Base-by-base conservation (phyloP, 108 stramenopile genomes). In the Fistulifera solaris region DNA sequence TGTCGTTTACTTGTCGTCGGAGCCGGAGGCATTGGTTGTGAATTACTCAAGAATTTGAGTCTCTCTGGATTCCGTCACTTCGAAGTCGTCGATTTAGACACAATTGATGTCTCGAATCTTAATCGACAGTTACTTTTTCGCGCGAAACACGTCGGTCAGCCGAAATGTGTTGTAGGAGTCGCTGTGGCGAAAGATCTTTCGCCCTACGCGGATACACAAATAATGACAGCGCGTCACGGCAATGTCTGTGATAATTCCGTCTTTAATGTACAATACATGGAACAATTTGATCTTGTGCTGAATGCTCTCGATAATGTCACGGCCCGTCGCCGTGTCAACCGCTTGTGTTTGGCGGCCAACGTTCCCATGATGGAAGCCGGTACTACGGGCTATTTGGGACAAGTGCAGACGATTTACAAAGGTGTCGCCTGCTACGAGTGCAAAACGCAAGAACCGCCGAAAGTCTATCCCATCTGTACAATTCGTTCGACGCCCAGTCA, bases 381-480 rank as follows among this genome's bases (percentile, higher is more conserved):
- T 6, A 97, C 99, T 16, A 96, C 96, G 8, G 99, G 99, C 2
- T 98, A 97, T 59, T 67, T 95, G 15, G 98, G 98, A 16, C 98
- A 99, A 70, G 95, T 94, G 15, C 87, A 79, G 0, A 87, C 94
- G 24, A 97, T 97, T 77, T 70, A 81, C 53, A 90, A 93, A 40
- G 62, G 76, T 45, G 88, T 95, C 2, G 94, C 87, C 38, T 99
- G 99, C 75, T 99, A 98, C 62, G 99, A 99, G 62, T 99, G 99
- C 71, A 76, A 86, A 39, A 81, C 94, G 19, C 94, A 97, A 77
- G 78, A 90, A 43, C 83, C 94, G 0, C 96, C 82, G 59, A 98
- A 98, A 63, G 89, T 94, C 3, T 98, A 98, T 70, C 96, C 99
- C 15, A 98, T 99, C 58, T 99, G 99, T 75, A 99, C 99, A 52